Percentiles rank a stretch among this genome's conserved stretches.
These are phyloP conservation scores for Alternaria rosae DNA, from an alignment of 2,329 filamentous ascomycete genomes.

Conservation along the genomic window DNA sequence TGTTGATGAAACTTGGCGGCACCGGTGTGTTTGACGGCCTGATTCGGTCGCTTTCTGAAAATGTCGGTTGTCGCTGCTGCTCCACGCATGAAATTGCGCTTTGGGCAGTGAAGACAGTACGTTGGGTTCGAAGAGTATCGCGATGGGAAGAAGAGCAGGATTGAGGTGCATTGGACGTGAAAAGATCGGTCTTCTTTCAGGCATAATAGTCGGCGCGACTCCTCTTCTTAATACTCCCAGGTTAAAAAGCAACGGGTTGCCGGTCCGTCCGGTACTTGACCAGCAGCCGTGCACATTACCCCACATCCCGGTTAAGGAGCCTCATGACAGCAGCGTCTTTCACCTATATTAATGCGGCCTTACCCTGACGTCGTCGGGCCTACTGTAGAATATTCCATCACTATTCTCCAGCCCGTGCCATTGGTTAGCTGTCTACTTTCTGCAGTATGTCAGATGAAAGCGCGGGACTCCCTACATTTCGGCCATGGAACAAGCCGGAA, in stretches of 20 bases:
- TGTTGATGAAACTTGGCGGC: constrained; percentile 8
- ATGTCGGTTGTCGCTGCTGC: not conserved
- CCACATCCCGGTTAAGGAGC: constrained; percentile 14
- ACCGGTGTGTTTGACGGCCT: constrained; percentile 20
- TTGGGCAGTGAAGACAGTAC: not conserved
- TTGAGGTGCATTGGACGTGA: not conserved
- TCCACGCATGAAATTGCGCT: not conserved
- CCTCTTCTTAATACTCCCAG: not conserved
- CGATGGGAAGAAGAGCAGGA: not conserved
- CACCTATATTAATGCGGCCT: constrained; percentile 25
- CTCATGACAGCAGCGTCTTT: constrained; percentile 12
- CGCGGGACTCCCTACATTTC: constrained; percentile 22
- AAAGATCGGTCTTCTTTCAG: not conserved
- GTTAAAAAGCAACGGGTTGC: constrained; percentile 8
- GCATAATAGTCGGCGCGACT: not conserved
- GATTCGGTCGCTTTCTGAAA: constrained; percentile 5
- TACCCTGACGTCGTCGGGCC: constrained; percentile 16
- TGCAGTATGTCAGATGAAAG: constrained; percentile 15
- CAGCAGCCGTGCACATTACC: constrained; percentile 20
- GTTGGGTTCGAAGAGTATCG: not conserved
- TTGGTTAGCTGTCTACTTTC: constrained; percentile 16
- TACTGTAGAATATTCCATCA: constrained; percentile 34
- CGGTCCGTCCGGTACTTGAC: constrained; percentile 18
- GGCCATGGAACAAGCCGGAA: constrained; percentile 22
- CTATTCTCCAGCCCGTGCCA: constrained; percentile 22